A percentile compares a stretch with the other conserved stretches of the same genome.
phyloP scores from a whole-genome alignment of 2,329 filamentous ascomycete genomes.

The Sporothrix globosa region DNA sequence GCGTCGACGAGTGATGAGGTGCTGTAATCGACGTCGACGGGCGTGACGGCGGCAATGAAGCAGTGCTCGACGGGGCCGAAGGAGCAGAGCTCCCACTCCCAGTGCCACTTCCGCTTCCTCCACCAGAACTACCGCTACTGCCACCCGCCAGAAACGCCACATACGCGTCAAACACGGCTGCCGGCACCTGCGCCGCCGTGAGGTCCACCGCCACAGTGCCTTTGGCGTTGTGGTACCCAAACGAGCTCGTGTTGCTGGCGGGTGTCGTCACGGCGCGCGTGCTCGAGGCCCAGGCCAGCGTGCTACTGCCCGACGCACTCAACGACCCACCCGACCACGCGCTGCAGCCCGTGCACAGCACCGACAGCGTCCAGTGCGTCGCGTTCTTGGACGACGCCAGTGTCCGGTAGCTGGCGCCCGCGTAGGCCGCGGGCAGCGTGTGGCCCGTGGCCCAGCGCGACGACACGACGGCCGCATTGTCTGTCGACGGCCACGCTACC shows the following conservation, averaged over 20 bases:
- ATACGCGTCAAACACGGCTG: slow-evolving; percentile 24
- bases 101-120: too few species aligned
- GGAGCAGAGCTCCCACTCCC: neutral
- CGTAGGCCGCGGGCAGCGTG: slow-evolving; percentile 35
- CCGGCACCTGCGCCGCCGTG: slow-evolving; percentile 4
- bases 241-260: slow-evolving; percentile 39
- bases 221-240: slow-evolving; percentile 37
- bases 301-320: slow-evolving; percentile 32
- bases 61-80: neutral
- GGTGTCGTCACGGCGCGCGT: slow-evolving; percentile 35
- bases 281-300: slow-evolving; percentile 40
- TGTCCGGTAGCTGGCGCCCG: slow-evolving; percentile 36
- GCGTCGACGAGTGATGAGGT: neutral
- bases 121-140: neutral
- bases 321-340: slow-evolving; percentile 37
- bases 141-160: slow-evolving; percentile 21
- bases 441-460: slow-evolving; percentile 44
- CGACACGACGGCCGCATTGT: slow-evolving; percentile 43
- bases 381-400: slow-evolving; percentile 38
- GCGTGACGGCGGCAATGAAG: neutral
- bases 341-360: slow-evolving; percentile 40
- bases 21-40: neutral
- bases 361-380: slow-evolving; percentile 41
- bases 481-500: slow-evolving; percentile 45
- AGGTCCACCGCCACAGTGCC: slow-evolving; percentile 32